Conservation (phyloP, 148 eudicot genomes). For the Silene latifolia region DNA sequence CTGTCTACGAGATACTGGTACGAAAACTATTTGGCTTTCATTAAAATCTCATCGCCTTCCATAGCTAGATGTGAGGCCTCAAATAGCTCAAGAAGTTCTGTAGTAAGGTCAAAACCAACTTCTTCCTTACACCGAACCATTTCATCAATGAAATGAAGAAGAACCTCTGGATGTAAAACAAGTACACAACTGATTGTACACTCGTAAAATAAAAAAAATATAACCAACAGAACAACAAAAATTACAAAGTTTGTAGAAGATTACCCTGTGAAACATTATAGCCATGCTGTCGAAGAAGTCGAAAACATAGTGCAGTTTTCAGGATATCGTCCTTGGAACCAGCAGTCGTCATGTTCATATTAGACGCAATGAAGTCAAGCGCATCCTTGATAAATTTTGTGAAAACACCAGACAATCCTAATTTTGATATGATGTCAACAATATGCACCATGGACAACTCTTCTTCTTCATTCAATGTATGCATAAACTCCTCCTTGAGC, state of each 20-base stretch:
- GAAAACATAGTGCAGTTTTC: slow-evolving; percentile 29
- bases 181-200: too few relatives aligned
- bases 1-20: slow-evolving; percentile 3
- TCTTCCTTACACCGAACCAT: slow-evolving; percentile 1
- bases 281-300: slow-evolving; percentile 46
- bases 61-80: slow-evolving; percentile 37
- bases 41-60: slow-evolving; percentile 31
- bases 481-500: slow-evolving; percentile 21
- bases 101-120: slow-evolving; percentile 1
- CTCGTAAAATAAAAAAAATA: too few relatives aligned
- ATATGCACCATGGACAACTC: slow-evolving; percentile 16
- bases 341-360: not conserved
- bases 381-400: slow-evolving; percentile 21
- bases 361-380: slow-evolving; percentile 17
- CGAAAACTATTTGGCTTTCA: slow-evolving; percentile 22
- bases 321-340: slow-evolving; percentile 10
- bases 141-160: slow-evolving; percentile 21
- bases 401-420: slow-evolving; percentile 27
- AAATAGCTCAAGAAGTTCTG: slow-evolving; percentile 27
- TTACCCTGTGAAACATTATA: slow-evolving; percentile 37
- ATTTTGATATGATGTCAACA: slow-evolving; percentile 27
- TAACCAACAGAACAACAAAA: not conserved
- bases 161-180: slow-evolving; percentile 18
- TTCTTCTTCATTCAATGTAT: slow-evolving; percentile 4
- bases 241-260: not conserved